phyloP scores from a whole-genome alignment of 2,329 filamentous ascomycete genomes.

The Graphilbum sp. region DNA sequence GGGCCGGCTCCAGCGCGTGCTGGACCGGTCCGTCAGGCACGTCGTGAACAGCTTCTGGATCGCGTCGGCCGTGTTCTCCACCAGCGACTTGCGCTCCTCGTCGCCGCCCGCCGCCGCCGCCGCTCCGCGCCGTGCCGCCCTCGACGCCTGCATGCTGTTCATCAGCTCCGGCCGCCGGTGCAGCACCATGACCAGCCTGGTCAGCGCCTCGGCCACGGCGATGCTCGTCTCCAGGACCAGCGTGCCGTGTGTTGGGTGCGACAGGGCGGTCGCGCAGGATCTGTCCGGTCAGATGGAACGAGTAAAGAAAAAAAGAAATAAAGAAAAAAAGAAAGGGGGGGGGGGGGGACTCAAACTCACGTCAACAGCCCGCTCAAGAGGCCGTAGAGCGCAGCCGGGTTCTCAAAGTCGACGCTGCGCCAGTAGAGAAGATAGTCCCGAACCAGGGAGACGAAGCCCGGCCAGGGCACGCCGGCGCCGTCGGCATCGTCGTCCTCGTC shows the following conservation, averaged over 20 bases:
- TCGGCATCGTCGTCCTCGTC: conserved; percentile 47
- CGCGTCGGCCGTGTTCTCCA: conserved; percentile 75
- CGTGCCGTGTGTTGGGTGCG: conserved; percentile 61
- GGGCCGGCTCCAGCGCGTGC: conserved; percentile 47
- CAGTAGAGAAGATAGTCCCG: conserved; percentile 68
- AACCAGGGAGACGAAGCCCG: conserved; percentile 62
- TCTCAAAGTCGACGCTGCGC: conserved; percentile 61
- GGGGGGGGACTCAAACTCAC: background rate
- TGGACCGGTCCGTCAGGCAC: conserved; percentile 66
- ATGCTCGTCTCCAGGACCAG: conserved; percentile 74
- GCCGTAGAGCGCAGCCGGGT: conserved; percentile 60
- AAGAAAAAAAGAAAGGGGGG: background rate
- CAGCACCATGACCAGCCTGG: conserved; percentile 68
- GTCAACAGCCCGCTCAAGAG: conserved; percentile 45
- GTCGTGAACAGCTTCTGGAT: conserved; percentile 85
- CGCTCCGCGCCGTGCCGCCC: conserved; percentile 13
- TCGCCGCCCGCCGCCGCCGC: conserved; percentile 42
- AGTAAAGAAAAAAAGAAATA: too few relatives aligned
- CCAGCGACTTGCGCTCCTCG: conserved; percentile 59
- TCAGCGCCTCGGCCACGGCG: conserved; percentile 63
- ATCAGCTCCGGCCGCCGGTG: conserved; percentile 68
- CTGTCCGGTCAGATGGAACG: conserved; percentile 27
- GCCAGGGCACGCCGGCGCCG: conserved; percentile 53
- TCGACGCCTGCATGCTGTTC: conserved; percentile 34
- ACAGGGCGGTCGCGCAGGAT: conserved; percentile 68